phyloP scores from a whole-genome alignment of 352 stramenopile species.

The Plasmopara muralis region DNA sequence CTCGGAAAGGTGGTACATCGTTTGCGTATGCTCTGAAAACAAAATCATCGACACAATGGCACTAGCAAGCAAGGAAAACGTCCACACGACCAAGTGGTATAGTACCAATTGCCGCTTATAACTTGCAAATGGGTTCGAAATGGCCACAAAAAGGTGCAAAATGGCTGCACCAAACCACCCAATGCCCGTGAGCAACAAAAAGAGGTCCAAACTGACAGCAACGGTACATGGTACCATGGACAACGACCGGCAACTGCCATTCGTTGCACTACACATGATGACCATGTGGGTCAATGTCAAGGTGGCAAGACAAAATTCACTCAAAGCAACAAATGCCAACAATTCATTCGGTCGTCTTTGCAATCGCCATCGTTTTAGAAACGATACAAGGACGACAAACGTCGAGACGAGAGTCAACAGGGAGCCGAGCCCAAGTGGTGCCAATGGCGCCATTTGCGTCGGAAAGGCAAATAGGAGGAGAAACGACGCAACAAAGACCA shows the following conservation, averaged over 20 bases:
- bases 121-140: slow-evolving; percentile 71
- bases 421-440: slow-evolving; percentile 40
- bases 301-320: slow-evolving; percentile 47
- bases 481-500: slow-evolving; percentile 31
- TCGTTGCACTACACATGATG: slow-evolving; percentile 30
- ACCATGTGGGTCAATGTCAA: slow-evolving; percentile 41
- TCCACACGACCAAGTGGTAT: slow-evolving; percentile 56
- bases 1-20: slow-evolving; percentile 32
- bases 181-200: slow-evolving; percentile 49
- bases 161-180: slow-evolving; percentile 68
- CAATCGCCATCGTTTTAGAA: slow-evolving; percentile 29
- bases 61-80: slow-evolving; percentile 33
- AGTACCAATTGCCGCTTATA: slow-evolving; percentile 54
- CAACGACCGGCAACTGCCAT: slow-evolving; percentile 34
- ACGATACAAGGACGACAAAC: slow-evolving; percentile 46
- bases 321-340: slow-evolving; percentile 54
- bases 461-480: slow-evolving; percentile 40
- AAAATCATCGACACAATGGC: slow-evolving; percentile 35
- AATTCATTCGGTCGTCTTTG: slow-evolving; percentile 56
- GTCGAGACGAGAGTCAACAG: slow-evolving; percentile 46
- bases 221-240: slow-evolving; percentile 30
- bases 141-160: slow-evolving; percentile 62
- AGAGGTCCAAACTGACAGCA: slow-evolving; percentile 43
- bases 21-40: slow-evolving; percentile 32
- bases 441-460: slow-evolving; percentile 27